phyloP scores from a whole-genome alignment of 2,329 filamentous ascomycete genomes.

The Claviceps capensis region DNA sequence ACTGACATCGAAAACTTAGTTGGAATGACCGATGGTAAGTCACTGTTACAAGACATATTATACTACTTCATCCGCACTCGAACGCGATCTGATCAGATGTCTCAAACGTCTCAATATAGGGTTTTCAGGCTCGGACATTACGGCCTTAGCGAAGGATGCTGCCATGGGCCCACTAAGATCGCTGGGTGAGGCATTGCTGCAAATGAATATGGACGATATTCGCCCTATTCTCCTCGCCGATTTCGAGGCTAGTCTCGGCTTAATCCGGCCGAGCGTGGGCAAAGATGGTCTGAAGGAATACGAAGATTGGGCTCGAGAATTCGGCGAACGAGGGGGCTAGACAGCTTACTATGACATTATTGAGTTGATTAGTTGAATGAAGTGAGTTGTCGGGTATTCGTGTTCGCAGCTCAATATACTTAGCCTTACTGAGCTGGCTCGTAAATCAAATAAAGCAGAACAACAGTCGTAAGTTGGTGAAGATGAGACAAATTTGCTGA shows the following conservation, averaged over 20 bases:
- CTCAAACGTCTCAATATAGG: conserved; percentile 34
- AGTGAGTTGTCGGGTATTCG: too few relatives aligned
- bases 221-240: conserved; percentile 71
- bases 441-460: background rate
- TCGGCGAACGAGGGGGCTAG: conserved; percentile 78
- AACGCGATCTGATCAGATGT: conserved; percentile 4
- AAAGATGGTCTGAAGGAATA: conserved; percentile 74
- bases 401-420: too few relatives aligned
- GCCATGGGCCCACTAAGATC: conserved; percentile 92
- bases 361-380: too few relatives aligned
- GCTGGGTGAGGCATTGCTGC: conserved; percentile 74
- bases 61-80: background rate
- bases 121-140: conserved; percentile 97
- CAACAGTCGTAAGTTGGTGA: background rate
- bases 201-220: conserved; percentile 91
- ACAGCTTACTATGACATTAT: background rate
- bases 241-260: conserved; percentile 70
- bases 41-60: background rate
- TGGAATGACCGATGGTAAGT: conserved; percentile 67
- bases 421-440: too few relatives aligned
- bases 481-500: background rate
- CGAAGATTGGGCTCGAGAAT: conserved; percentile 87
- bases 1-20: conserved; percentile 63
- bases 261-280: conserved; percentile 82
- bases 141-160: conserved; percentile 89